These are phyloP conservation scores for Cordyceps farinosa DNA, from an alignment of 2,329 filamentous ascomycete genomes.

Conservation along the genomic window DNA sequence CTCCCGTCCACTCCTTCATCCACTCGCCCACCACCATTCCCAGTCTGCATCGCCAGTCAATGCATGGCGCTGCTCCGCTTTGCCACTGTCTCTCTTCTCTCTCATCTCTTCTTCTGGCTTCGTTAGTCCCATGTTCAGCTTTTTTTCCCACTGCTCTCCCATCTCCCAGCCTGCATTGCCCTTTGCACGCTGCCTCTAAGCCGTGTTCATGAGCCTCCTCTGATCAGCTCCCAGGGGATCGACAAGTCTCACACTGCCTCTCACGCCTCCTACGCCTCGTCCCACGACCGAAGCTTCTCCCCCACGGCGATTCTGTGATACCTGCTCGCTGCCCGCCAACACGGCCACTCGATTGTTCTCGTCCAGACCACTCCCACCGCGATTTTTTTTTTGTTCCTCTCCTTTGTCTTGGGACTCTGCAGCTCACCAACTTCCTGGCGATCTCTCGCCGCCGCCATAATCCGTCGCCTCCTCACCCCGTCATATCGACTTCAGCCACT, in stretches of 20 bases:
- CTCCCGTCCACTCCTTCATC: not conserved
- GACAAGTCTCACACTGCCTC: not conserved
- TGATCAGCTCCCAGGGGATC: not conserved
- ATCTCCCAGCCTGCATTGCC: not conserved
- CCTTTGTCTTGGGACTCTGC: not conserved
- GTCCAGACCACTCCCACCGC: not conserved
- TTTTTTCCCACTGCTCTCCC: not conserved
- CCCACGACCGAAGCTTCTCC: not conserved
- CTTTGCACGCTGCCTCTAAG: not conserved
- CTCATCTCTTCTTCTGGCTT: constrained; percentile 9
- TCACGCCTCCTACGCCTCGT: not conserved
- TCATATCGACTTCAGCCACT: not conserved
- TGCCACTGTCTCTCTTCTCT: constrained; percentile 8
- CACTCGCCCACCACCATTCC: constrained; percentile 6
- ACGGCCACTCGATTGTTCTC: not conserved
- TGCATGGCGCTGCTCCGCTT: constrained; percentile 16
- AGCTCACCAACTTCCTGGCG: not conserved
- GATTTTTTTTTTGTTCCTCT: not conserved
- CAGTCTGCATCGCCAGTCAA: constrained; percentile 11
- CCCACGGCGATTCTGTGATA: not conserved
- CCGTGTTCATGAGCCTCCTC: not conserved
- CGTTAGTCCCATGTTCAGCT: constrained; percentile 6
- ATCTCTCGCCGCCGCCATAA: not conserved
- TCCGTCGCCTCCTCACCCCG: not conserved
- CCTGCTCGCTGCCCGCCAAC: not conserved